Evolutionary conservation across 345 rosid species (phyloP), one percentile per base, ranked within the genome.

Genomic region (Xanthoceras sorbifolium): DNA sequence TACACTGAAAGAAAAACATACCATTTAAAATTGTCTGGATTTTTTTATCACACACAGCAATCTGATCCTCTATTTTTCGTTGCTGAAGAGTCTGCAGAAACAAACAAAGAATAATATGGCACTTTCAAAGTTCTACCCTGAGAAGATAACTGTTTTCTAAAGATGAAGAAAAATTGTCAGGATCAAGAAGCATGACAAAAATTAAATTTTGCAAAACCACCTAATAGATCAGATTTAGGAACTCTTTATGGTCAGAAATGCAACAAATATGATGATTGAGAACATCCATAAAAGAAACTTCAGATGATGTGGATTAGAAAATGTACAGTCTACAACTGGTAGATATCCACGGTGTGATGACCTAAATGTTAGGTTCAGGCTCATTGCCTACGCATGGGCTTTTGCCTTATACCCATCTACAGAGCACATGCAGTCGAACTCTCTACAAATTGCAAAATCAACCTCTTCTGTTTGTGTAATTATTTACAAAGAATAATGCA

Each of bases 31-130:
- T 75, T 42, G 68, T 83, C 72, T 84, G 85, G 71, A 92, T 86
- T 67, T 69, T 38, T 73, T 80, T 82, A 79, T 92, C 94, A 67
- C 86, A 89, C 70, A 79, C 67, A 67, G 93, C 93, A 85, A 94
- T 89, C 78, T 89, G 90, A 67, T 91, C 94, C 79, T 89, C 90
- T 22, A 92, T 82, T 29, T 74, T 26, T 15, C 96, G 87, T n/a
- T 73, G 94, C 82, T 90, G 89, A 72, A 82, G 81, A 80, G 83
- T 82, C 98, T 94, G 93, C 75, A 86, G 52, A 40, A 64, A 75
- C 26, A 74, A 36, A 34, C 38, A 59, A 31, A 52, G 22, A 66
- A 63, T 25, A 57, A 54, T 32, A 42, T 72, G 69, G 61, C 60
- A 57, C 36, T 74, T 64, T 10, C 52, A 59, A 72, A n/a, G 32